phyloP scores from a whole-genome alignment of 345 rosid species.

The Pistacia vera region DNA sequence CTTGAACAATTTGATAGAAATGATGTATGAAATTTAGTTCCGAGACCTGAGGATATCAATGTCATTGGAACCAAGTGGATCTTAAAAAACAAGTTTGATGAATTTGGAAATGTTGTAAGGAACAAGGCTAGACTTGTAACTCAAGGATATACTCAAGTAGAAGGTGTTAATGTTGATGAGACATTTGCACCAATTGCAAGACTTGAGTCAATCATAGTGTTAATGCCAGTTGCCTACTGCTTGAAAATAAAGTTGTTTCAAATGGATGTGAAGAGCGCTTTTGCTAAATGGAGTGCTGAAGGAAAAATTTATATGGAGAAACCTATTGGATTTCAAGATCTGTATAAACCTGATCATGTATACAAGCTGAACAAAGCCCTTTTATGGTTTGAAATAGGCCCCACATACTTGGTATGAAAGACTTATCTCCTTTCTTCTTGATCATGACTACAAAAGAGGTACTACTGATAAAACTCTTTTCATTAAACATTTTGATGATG shows the following conservation, averaged over 20 bases:
- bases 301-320: neutral
- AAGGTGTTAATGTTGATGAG: too few species aligned
- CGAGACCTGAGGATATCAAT: neutral
- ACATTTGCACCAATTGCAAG: too few species aligned
- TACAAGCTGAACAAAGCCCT: neutral
- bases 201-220: too few species aligned
- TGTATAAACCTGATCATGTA: neutral
- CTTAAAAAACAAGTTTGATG: too few species aligned
- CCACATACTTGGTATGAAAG: neutral
- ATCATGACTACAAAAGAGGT: neutral
- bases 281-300: neutral
- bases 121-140: too few species aligned
- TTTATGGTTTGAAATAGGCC: neutral
- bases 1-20: neutral
- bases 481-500: too few species aligned
- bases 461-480: too few species aligned
- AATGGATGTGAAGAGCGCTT: neutral
- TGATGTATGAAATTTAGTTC: neutral
- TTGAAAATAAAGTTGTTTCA: neutral
- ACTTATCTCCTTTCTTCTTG: neutral
- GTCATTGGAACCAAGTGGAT: too few species aligned
- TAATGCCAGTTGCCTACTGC: neutral
- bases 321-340: neutral
- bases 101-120: too few species aligned
- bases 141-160: too few species aligned